These are phyloP conservation scores for grape (Vitis vinifera) DNA, from an alignment of 164 flowering plant species.

Conservation along the genomic window DNA sequence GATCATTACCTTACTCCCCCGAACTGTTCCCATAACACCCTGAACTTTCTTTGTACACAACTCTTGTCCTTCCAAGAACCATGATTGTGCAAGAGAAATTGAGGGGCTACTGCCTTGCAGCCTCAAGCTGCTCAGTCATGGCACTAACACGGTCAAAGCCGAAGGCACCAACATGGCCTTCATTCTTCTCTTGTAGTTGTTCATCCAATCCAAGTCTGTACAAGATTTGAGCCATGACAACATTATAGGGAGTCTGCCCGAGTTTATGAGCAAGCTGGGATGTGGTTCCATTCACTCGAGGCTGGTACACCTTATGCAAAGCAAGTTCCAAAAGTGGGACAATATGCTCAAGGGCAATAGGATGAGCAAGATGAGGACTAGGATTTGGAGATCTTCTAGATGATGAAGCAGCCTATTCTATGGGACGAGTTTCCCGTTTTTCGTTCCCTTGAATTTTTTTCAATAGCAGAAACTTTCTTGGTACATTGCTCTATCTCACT, in stretches of 20 bases:
- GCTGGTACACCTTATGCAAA: constrained; percentile 60
- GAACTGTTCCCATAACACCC: constrained; percentile 93
- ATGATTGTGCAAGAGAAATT: constrained; percentile 95
- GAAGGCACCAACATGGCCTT: constrained; percentile 82
- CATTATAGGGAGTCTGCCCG: constrained; percentile 98
- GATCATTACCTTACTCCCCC: constrained; percentile 86
- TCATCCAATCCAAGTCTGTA: constrained; percentile 93
- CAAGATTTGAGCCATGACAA: constrained; percentile 95
- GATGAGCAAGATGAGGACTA: constrained; percentile 49
- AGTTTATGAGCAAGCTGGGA: constrained; percentile 91
- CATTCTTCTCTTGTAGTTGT: constrained; percentile 84
- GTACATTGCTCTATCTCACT: too few species aligned
- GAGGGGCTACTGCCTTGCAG: constrained; percentile 80
- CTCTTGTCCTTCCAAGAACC: constrained; percentile 95
- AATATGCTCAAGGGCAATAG: constrained; percentile 94
- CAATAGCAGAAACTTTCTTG: neutral
- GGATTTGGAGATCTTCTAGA: constrained; percentile 28
- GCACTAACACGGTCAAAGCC: constrained; percentile 98
- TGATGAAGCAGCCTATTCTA: constrained; percentile 13
- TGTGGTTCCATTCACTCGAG: constrained; percentile 69
- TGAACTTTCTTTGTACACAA: constrained; percentile 93
- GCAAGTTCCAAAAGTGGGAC: constrained; percentile 83
- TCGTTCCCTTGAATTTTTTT: constrained; percentile 14
- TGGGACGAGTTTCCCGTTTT: constrained; percentile 18
- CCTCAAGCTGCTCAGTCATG: constrained; percentile 96